Conservation (phyloP, 257 asterid genomes). For the Solanum sejunctum region DNA sequence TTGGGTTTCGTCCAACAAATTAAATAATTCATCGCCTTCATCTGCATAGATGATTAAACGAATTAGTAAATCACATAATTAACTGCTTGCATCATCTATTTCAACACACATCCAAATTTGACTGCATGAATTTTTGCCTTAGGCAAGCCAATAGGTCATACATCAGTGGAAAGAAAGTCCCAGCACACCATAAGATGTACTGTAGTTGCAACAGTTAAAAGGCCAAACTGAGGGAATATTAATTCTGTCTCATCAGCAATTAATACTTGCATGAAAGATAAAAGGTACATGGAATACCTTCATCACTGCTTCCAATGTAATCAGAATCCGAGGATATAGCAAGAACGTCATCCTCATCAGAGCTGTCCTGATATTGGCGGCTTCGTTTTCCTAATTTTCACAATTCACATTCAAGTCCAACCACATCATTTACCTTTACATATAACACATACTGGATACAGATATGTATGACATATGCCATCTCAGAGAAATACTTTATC, state of each 20-base stretch:
- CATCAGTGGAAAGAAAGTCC: not conserved
- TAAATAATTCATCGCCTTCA: not conserved
- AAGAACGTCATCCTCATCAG: conserved; percentile 1
- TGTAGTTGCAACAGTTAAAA: not conserved
- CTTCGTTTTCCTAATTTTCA: not conserved
- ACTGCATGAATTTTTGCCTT: not conserved
- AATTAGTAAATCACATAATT: not conserved
- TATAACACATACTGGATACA: not conserved
- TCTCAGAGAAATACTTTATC: not conserved
- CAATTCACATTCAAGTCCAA: not conserved
- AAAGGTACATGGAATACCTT: conserved; percentile 1
- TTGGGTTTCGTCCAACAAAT: not conserved
- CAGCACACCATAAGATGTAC: not conserved
- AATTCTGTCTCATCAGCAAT: not conserved
- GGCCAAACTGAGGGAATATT: not conserved
- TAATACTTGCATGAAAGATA: not conserved
- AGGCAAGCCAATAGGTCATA: not conserved
- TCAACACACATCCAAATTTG: not conserved
- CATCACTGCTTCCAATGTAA: not conserved
- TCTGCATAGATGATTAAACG: not conserved
- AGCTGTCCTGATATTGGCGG: not conserved
- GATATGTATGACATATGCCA: not conserved
- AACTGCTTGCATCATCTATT: not conserved
- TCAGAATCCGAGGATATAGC: conserved; percentile 4
- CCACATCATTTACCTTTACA: not conserved